These are phyloP conservation scores for Chenopodium formosanum DNA, from an alignment of 148 eudicot species.

Conservation along the genomic window DNA sequence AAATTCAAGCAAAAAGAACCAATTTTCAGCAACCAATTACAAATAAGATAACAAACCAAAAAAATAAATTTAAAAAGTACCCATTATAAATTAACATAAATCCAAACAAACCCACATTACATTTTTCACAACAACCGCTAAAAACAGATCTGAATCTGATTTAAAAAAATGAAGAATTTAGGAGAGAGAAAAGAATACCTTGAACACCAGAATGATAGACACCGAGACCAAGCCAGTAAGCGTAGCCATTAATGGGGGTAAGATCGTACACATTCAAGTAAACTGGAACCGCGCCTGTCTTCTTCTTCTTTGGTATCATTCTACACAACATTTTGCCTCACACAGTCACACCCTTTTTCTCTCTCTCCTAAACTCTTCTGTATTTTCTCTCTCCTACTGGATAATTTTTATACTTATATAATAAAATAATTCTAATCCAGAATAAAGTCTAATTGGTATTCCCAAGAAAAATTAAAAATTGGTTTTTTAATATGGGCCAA, in stretches of 20 bases:
- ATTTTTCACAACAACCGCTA: slow-evolving; percentile 1
- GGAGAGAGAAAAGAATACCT: slow-evolving; percentile 37
- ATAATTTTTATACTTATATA: not conserved
- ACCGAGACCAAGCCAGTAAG: slow-evolving; percentile 90
- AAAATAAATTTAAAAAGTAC: not conserved
- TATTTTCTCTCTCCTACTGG: slow-evolving; percentile 19
- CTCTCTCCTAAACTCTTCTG: not conserved
- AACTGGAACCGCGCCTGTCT: slow-evolving; percentile 62
- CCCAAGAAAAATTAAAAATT: slow-evolving; percentile 15
- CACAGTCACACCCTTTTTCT: not conserved
- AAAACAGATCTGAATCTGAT: slow-evolving; percentile 26
- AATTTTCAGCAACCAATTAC: not conserved
- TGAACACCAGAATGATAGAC: slow-evolving; percentile 89
- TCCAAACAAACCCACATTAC: slow-evolving; percentile 24
- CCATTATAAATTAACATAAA: slow-evolving; percentile 5
- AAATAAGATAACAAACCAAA: not conserved
- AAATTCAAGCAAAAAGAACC: slow-evolving; percentile 1
- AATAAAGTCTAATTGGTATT: not conserved
- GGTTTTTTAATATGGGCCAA: not conserved
- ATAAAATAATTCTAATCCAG: not conserved
- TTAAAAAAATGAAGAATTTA: not conserved
- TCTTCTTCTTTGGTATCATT: slow-evolving; percentile 60
- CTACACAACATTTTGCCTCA: slow-evolving; percentile 55
- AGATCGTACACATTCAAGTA: slow-evolving; percentile 87
- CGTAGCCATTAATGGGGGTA: slow-evolving; percentile 83